phyloP scores from a whole-genome alignment of 1,139 yeast species.

The Candida buenavistaensis region DNA sequence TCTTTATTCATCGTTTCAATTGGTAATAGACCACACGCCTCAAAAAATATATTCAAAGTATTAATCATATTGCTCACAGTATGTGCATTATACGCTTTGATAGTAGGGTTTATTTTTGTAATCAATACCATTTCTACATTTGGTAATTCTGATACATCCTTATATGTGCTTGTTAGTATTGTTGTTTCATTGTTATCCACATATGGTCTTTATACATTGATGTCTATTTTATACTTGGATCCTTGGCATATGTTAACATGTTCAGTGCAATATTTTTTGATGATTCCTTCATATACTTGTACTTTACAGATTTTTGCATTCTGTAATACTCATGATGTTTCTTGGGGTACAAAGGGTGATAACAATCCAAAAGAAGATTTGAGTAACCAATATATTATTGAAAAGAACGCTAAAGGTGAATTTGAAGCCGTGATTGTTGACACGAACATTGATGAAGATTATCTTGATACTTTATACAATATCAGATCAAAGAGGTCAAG shows the following conservation, averaged over 20 bases:
- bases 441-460: conserved; percentile 84
- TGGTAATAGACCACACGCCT: conserved; percentile 95
- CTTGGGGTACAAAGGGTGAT: conserved; percentile 98
- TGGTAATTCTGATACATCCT: conserved; percentile 40
- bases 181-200: conserved; percentile 88
- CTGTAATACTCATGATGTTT: conserved; percentile 93
- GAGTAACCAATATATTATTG: conserved; percentile 45
- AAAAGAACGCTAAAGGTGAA: conserved; percentile 55
- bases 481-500: conserved; percentile 71
- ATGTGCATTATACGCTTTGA: conserved; percentile 79
- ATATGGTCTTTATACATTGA: conserved; percentile 79
- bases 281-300: conserved; percentile 90
- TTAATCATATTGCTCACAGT: conserved; percentile 71
- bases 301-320: conserved; percentile 91
- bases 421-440: conserved; percentile 90
- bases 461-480: conserved; percentile 73
- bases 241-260: conserved; percentile 95
- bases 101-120: conserved; percentile 82
- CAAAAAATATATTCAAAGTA: conserved; percentile 64
- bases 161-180: conserved; percentile 68
- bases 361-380: conserved; percentile 63
- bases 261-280: conserved; percentile 77
- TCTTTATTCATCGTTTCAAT: conserved; percentile 87
- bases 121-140: conserved; percentile 48
- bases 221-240: conserved; percentile 80